A percentile compares a stretch with the other conserved stretches of the same genome.
phyloP scores from a whole-genome alignment of 345 rosid species.

The Salix suchowensis region DNA sequence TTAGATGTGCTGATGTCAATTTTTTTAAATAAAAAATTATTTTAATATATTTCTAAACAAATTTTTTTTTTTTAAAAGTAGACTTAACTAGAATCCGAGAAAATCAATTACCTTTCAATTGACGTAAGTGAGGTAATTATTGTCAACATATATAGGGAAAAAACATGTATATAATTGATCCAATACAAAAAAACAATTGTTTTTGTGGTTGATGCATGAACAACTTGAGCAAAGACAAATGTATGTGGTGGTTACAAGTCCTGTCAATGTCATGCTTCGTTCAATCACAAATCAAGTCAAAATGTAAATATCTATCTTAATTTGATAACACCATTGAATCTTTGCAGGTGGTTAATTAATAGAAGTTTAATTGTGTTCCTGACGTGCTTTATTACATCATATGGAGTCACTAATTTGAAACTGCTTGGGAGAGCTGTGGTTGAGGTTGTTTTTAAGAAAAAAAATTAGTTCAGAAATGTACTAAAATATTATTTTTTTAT shows the following conservation, averaged over 20 bases:
- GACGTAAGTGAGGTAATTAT: background rate
- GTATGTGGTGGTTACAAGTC: conserved; percentile 5
- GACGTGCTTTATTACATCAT: background rate
- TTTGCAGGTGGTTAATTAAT: background rate
- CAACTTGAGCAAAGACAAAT: background rate
- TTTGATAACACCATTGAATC: background rate
- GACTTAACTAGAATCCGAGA: too few species aligned
- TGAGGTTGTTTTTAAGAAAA: fast-evolving
- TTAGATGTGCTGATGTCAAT: too few species aligned
- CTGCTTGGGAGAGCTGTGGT: background rate
- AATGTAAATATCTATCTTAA: background rate
- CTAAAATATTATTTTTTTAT: too few species aligned
- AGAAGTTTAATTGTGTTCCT: background rate
- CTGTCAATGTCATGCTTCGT: background rate
- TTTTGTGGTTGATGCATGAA: background rate
- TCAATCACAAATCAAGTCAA: background rate
- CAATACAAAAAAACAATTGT: background rate
- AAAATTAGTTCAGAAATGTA: too few species aligned
- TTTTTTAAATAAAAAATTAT: too few species aligned
- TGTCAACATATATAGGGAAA: background rate
- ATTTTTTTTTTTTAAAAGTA: too few species aligned
- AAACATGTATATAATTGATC: background rate
- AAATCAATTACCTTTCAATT: background rate
- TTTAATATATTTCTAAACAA: too few species aligned
- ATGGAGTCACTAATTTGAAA: background rate